Conservation (phyloP, 495 filamentous ascomycete species). For the Lasiosphaeris hirsuta region DNA sequence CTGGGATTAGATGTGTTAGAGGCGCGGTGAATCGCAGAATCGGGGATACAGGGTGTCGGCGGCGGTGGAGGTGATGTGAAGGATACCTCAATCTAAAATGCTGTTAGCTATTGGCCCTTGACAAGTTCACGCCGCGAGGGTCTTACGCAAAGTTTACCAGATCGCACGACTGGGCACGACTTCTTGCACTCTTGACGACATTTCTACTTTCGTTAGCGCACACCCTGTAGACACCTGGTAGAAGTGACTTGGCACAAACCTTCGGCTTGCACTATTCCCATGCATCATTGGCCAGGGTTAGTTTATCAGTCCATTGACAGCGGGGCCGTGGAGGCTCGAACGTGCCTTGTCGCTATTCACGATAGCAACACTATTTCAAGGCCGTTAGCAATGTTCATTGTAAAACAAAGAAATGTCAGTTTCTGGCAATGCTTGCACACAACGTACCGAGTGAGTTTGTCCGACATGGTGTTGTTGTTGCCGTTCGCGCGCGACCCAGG, state of each 20-base stretch:
- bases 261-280: constrained; percentile 86
- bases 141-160: constrained; percentile 79
- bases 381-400: constrained; percentile 5
- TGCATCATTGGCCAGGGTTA: constrained; percentile 15
- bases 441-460: constrained; percentile 78
- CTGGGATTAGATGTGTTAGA: constrained; percentile 56
- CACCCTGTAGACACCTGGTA: neutral
- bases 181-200: constrained; percentile 96
- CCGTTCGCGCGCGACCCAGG: constrained; percentile 4
- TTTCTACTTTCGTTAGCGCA: constrained; percentile 27
- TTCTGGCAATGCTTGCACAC: neutral
- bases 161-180: constrained; percentile 93
- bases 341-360: constrained; percentile 94
- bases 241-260: constrained; percentile 43
- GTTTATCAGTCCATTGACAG: neutral
- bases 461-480: constrained; percentile 58
- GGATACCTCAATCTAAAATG: constrained; percentile 21
- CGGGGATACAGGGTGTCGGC: neutral
- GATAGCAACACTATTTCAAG: constrained; percentile 78
- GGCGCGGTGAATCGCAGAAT: neutral
- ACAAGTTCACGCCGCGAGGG: neutral
- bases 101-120: constrained; percentile 4
- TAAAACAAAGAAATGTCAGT: neutral
- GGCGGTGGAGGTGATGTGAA: neutral
- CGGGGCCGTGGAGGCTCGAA: constrained; percentile 1